Percentiles rank a stretch among this genome's conserved stretches.
These are phyloP conservation scores for Neopestalotiopsis rosae DNA, from an alignment of 2,329 filamentous ascomycete species.

Conservation along the genomic window DNA sequence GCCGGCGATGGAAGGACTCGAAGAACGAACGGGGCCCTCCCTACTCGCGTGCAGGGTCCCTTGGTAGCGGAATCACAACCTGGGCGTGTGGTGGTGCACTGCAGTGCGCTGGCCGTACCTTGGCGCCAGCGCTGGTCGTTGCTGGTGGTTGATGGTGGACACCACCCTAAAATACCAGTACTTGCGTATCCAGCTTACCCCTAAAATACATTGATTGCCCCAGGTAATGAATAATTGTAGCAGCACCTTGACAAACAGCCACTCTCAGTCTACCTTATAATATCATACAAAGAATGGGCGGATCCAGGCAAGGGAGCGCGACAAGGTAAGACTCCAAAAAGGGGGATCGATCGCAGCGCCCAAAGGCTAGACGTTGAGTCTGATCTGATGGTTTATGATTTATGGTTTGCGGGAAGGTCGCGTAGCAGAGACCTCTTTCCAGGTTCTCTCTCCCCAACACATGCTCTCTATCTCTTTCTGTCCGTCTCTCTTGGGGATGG, in stretches of 20 bases:
- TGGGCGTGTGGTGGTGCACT: not conserved
- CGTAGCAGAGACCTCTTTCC: not conserved
- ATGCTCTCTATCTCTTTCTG: not conserved
- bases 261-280: not conserved
- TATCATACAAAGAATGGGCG: not conserved
- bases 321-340: not conserved
- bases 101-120: not conserved
- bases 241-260: not conserved
- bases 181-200: not conserved
- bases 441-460: too few species aligned
- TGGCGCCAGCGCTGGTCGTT: not conserved
- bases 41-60: not conserved
- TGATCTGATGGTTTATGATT: not conserved
- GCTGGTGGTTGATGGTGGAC: not conserved
- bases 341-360: not conserved
- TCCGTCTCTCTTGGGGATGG: not conserved
- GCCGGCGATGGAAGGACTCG: slow-evolving; percentile 8
- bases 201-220: not conserved
- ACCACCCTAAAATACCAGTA: not conserved
- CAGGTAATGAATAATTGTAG: not conserved
- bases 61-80: not conserved
- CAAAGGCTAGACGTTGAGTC: not conserved
- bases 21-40: not conserved
- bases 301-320: not conserved
- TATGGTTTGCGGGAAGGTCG: not conserved